Conservation (phyloP, 768 basidiomycete genomes). For the Termitomyces sp. region DNA sequence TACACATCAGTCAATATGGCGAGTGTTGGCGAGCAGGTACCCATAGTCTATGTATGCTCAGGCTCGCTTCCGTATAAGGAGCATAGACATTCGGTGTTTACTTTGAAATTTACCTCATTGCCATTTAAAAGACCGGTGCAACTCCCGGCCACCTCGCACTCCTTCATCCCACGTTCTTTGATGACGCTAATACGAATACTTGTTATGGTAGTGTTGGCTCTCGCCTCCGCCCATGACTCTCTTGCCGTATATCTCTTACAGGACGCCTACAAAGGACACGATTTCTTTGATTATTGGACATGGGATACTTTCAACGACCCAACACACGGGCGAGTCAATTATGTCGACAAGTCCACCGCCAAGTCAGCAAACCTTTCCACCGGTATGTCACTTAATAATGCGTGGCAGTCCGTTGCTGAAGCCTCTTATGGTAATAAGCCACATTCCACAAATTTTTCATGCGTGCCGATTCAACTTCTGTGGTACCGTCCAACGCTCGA, state of each 20-base stretch:
- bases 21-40: too few relatives aligned
- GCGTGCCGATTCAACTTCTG: conserved; percentile 41
- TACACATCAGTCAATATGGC: too few relatives aligned
- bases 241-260: conserved; percentile 6
- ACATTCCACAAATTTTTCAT: conserved; percentile 44
- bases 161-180: not conserved
- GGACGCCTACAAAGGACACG: conserved; percentile 9
- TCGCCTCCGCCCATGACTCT: not conserved
- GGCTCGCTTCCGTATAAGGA: not conserved
- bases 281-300: conserved; percentile 40
- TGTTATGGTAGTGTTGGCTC: not conserved
- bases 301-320: conserved; percentile 52
- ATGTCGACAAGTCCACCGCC: conserved; percentile 40
- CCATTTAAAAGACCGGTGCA: not conserved
- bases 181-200: not conserved
- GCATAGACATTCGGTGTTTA: not conserved
- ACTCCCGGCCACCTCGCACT: not conserved
- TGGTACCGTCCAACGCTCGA: conserved; percentile 28
- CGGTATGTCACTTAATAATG: conserved; percentile 25
- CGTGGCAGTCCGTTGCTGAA: not conserved
- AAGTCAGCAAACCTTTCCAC: conserved; percentile 36
- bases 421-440: conserved; percentile 18
- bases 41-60: too few relatives aligned
- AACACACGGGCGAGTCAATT: conserved; percentile 64
- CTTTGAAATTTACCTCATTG: not conserved